Evolutionary conservation across 495 filamentous ascomycete species (phyloP), one percentile per base, ranked within the genome.

Genomic region (Halenospora varia): DNA sequence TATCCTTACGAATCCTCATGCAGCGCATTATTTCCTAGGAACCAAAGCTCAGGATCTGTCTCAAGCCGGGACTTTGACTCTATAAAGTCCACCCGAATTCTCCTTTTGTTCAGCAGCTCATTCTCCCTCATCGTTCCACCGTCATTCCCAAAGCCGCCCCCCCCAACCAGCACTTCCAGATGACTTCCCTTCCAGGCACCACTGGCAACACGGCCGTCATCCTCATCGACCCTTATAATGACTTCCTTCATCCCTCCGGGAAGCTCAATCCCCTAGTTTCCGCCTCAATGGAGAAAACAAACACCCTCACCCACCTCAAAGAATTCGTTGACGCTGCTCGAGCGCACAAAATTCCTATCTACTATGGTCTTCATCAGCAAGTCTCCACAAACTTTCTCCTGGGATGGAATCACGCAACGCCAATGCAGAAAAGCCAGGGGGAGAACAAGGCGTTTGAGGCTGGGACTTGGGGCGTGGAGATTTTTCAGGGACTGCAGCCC

Each of bases 361-460:
- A 55, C 58, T 70, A 68, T 39, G 59, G 63, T 42, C 59, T 68
- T 23, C 66, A 70, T 42, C 66, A 70, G 35, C 60, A 66, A 39
- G 48, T 44, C 11, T 48, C 62, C 18, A 25, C 59, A 10, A 63
- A 57, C 3, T 57, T 61, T 23, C 50, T 62, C 8, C 46, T 50
- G 2, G 63, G 56, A 17, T 70, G 66, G 63, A 55, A 60, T 10
- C 66, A 64, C 44, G 41, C 54, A 17, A 61, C 57, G 2, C 24
- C 55, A 13, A 53, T 54, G n/a, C 66, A 66, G 18, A 15, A 40
- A 35, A 57, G 41, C 1, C 53, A 62, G 46, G 49, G 63, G 23
- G 26, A 58, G 8, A 29, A 44, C 15, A 15, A 51, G 8, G 61
- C 56, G 3, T 68, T 66, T 51, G 61, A 66, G 25, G 63, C 62